A percentile compares a stretch with the other conserved stretches of the same genome.
Conservation (phyloP, 306 rosid genomes). For the Castanea crenata region DNA sequence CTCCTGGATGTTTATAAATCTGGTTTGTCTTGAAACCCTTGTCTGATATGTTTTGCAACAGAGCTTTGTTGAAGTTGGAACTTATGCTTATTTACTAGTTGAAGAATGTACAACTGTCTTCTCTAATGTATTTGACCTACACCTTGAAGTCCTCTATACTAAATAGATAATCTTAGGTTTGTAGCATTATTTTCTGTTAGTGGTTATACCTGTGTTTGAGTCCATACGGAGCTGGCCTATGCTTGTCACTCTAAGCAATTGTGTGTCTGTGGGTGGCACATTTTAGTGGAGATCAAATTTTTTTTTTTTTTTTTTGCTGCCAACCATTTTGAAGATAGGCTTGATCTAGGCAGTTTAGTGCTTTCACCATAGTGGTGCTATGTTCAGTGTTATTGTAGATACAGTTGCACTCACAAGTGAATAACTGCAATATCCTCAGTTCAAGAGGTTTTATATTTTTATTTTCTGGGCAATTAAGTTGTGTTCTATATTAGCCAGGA, state of each 20-base stretch:
- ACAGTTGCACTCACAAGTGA: too few relatives aligned
- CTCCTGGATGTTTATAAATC: slow-evolving; percentile 48
- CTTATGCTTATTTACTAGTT: slow-evolving; percentile 7
- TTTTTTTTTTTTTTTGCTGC: too few relatives aligned
- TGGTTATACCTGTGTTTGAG: background rate
- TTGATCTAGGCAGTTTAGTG: too few relatives aligned
- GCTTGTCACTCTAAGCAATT: background rate
- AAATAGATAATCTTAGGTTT: background rate
- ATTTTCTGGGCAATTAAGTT: too few relatives aligned
- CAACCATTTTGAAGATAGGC: too few relatives aligned
- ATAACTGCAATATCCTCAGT: too few relatives aligned
- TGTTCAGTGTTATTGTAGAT: too few relatives aligned
- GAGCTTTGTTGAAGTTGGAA: background rate
- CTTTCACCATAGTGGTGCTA: too few relatives aligned
- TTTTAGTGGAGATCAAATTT: background rate
- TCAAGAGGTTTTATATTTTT: too few relatives aligned
- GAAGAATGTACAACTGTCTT: slow-evolving; percentile 8
- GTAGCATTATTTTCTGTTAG: background rate
- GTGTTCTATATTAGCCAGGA: too few relatives aligned
- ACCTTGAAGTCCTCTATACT: background rate
- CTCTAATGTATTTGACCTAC: background rate
- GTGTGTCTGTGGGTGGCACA: background rate
- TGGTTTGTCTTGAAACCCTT: slow-evolving; percentile 47
- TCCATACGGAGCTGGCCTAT: background rate
- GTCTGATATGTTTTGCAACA: slow-evolving; percentile 17